These are phyloP conservation scores for Ganoderma meredithae DNA, from an alignment of 1,284 basidiomycete genomes.

Conservation along the genomic window DNA sequence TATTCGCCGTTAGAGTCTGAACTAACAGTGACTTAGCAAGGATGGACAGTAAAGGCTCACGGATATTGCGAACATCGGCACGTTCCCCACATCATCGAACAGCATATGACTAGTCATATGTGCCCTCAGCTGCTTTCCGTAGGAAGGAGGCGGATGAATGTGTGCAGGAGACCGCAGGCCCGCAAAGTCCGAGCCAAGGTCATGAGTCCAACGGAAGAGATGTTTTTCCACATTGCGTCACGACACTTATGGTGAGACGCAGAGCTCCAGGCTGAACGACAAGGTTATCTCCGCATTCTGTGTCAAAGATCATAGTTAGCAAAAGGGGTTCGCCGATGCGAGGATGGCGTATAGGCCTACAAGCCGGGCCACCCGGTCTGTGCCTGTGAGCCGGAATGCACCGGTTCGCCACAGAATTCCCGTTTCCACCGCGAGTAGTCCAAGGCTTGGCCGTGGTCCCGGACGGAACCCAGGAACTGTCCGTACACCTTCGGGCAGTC, in stretches of 20 bases:
- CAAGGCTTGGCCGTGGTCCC: not conserved
- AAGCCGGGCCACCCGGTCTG: too few species aligned
- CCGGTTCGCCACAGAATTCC: not conserved
- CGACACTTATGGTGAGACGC: not conserved
- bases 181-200: not conserved
- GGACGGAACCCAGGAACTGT: not conserved
- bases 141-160: not conserved
- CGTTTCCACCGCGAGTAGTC: not conserved
- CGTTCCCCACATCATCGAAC: not conserved
- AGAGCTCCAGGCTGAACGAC: not conserved
- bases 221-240: not conserved
- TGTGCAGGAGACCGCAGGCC: not conserved
- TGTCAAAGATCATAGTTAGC: not conserved
- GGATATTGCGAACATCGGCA: not conserved
- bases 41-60: not conserved
- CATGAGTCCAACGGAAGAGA: not conserved
- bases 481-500: not conserved
- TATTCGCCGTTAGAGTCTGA: not conserved
- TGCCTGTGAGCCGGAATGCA: too few species aligned
- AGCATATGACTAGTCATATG: constrained; percentile 1
- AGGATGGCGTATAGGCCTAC: too few species aligned
- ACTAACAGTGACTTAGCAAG: not conserved
- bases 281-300: not conserved
- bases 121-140: not conserved
- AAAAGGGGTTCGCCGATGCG: too few species aligned